Evolutionary conservation across 345 rosid species (phyloP), one percentile per base, ranked within the genome.

Genomic region (Toxicodendron radicans): DNA sequence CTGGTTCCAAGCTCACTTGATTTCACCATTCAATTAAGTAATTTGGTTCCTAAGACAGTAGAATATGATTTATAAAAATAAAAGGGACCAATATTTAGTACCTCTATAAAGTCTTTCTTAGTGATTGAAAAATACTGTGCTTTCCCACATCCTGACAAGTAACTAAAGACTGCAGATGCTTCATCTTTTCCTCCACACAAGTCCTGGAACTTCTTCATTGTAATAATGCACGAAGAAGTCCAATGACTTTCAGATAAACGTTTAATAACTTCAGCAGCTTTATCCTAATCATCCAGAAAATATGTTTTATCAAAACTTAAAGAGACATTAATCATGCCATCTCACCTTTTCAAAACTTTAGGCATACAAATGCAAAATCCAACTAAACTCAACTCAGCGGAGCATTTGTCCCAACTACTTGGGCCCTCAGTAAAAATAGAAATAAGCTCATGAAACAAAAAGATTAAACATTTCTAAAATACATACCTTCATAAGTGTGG

Each of bases 31-130:
- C 54, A 18, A 62, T 2, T 23, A 66, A 61, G 27, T 38, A 38
- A 16, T 13, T 38, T 60, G 5, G 38, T 59, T 32, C 65, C 51
- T 1, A 20, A 46, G 18, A 23, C 32, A 32, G 43, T 10, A 21
- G 48, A 41, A 45, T 38, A 30, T 4, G 24, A 58, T 45, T 58
- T 70, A 75, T 35, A 62, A 49, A 69, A 20, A 33, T 21, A 9
- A 67, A 58, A 51, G 17, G 17, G 59, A 63, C 38, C 73, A 65
- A 23, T 23, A 64, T 20, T 53, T 51, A 73, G 43, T 75, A 90
- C 97, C 97, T 95, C 93, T 32, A 85, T 79, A n/a, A 84, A 46
- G 61, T 95, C 97, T 57, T 85, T 88, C 79, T 82, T 84, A 43
- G 38, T 72, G 53, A 77, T 71, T 5, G 88, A 90, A 58, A 95